Evolutionary conservation across 1,284 basidiomycete genomes (phyloP).

Genomic region (Takashimella tepidaria): DNA sequence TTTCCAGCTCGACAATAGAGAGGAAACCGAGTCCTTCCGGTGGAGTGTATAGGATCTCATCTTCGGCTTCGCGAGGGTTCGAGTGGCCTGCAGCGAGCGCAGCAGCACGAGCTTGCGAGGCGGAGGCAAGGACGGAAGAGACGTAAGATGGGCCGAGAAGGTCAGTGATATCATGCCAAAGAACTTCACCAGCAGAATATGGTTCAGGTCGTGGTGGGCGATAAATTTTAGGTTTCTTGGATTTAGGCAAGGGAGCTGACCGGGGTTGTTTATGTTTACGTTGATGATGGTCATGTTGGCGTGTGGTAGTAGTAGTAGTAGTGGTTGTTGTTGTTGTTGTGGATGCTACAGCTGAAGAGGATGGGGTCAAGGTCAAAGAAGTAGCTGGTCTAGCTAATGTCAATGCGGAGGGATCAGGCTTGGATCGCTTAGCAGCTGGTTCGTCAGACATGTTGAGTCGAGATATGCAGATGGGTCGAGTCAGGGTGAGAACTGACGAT

Average conservation of each 20-base stretch:
- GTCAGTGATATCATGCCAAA: slow-evolving; percentile 63
- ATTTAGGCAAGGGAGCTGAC: slow-evolving; percentile 7
- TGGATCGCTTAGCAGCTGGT: background rate
- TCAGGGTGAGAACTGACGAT: background rate
- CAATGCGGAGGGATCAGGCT: background rate
- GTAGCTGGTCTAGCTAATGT: too few relatives aligned
- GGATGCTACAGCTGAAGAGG: background rate
- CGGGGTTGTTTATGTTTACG: background rate
- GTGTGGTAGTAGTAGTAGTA: background rate
- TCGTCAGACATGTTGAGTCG: background rate
- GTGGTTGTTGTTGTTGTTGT: background rate
- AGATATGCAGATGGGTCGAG: background rate
- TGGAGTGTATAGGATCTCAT: slow-evolving; percentile 2
- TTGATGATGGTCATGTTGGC: slow-evolving; percentile 2
- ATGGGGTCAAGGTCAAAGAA: background rate
- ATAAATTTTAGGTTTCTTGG: slow-evolving; percentile 26
- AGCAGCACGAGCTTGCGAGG: slow-evolving; percentile 55
- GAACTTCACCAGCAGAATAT: slow-evolving; percentile 68
- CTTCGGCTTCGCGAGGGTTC: background rate
- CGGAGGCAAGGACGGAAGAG: slow-evolving; percentile 53
- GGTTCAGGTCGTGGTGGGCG: slow-evolving; percentile 54
- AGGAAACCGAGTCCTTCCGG: slow-evolving; percentile 50
- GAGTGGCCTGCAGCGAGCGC: slow-evolving; percentile 21
- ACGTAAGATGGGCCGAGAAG: slow-evolving; percentile 63
- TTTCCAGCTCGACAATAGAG: slow-evolving; percentile 63